A percentile compares a stretch with the other conserved stretches of the same genome.
Evolutionary conservation across 805 yeast species (phyloP).

Genomic region (Yarrowia sp.): DNA sequence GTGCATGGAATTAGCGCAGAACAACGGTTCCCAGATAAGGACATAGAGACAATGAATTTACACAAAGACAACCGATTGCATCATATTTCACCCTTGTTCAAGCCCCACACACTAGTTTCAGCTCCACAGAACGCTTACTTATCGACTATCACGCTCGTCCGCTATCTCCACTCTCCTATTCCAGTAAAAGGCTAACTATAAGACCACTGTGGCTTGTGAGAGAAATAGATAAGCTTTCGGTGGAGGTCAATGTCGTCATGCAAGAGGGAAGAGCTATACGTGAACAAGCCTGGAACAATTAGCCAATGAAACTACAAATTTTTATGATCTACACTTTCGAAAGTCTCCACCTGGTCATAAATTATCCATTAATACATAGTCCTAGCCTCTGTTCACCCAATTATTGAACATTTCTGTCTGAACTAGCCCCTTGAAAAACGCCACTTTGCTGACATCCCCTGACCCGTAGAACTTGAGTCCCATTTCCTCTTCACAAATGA

Average conservation of each 20-base stretch:
- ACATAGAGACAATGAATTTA: too few species aligned
- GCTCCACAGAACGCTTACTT: neutral
- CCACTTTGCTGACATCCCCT: constrained; percentile 20
- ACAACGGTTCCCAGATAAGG: too few species aligned
- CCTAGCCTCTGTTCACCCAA: constrained; percentile 12
- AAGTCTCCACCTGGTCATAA: too few species aligned
- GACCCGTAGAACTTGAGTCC: constrained; percentile 17
- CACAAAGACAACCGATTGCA: too few species aligned
- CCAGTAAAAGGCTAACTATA: constrained; percentile 3
- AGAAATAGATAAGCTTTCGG: neutral
- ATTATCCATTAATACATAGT: neutral
- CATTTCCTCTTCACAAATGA: constrained; percentile 29
- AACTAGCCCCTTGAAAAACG: constrained; percentile 22
- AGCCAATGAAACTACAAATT: too few species aligned
- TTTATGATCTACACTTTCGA: too few species aligned
- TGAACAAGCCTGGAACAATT: too few species aligned
- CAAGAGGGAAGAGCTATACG: neutral
- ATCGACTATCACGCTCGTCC: neutral
- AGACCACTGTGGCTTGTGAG: constrained; percentile 11
- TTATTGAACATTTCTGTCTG: constrained; percentile 29
- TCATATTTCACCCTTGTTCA: neutral
- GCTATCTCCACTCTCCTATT: neutral
- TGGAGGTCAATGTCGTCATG: constrained; percentile 1
- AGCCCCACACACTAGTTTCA: neutral
- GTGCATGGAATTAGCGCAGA: neutral